Evolutionary conservation across 306 rosid genomes (phyloP).

Genomic region (Calophaca sinica): DNA sequence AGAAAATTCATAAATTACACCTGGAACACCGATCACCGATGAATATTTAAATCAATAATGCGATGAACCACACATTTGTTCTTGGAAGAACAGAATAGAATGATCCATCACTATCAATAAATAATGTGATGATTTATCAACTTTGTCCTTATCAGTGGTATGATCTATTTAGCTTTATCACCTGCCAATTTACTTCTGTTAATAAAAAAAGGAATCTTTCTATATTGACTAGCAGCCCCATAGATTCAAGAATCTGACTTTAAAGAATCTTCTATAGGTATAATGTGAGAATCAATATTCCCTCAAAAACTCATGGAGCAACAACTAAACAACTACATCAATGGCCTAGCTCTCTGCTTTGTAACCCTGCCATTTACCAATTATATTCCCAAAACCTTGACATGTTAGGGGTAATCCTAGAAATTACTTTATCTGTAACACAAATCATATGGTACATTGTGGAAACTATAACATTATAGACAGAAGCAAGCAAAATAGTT

Average conservation of each 20-base stretch:
- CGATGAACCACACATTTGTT: background rate
- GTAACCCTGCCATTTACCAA: too few relatives aligned
- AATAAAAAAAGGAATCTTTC: background rate
- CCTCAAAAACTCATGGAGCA: too few relatives aligned
- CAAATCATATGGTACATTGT: too few relatives aligned
- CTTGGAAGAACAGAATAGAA: conserved; percentile 8
- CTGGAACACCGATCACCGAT: background rate
- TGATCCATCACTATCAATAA: background rate
- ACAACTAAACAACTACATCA: too few relatives aligned
- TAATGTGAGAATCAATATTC: too few relatives aligned
- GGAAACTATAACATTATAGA: too few relatives aligned
- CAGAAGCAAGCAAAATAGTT: too few relatives aligned
- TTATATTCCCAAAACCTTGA: too few relatives aligned
- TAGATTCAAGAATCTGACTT: background rate
- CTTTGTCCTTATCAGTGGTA: background rate
- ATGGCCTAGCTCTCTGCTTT: too few relatives aligned
- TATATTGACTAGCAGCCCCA: background rate
- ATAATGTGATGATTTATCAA: background rate
- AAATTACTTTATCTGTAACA: too few relatives aligned
- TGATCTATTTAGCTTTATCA: background rate
- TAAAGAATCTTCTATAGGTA: too few relatives aligned
- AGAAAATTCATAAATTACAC: background rate
- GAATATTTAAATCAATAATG: background rate
- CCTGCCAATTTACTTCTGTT: background rate
- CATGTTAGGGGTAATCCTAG: too few relatives aligned